Evolutionary conservation across 2,329 filamentous ascomycete species (phyloP).

Genomic region (Pezicula neosporulosa): DNA sequence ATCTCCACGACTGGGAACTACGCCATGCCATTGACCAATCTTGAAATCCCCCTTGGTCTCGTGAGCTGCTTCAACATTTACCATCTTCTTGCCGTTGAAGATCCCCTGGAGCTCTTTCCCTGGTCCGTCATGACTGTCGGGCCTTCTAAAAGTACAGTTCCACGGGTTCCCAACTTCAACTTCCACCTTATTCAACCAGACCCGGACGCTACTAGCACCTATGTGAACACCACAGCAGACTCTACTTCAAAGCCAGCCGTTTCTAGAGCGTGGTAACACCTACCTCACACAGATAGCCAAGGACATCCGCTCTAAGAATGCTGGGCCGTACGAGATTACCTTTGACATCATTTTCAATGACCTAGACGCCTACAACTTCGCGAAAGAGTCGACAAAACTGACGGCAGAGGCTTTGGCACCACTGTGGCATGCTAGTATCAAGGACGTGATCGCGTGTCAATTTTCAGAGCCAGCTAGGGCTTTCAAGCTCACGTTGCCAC

Average conservation of each 20-base stretch:
- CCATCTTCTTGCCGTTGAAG: slow-evolving; percentile 29
- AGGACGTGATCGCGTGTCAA: neutral
- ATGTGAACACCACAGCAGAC: no score
- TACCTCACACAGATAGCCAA: no score
- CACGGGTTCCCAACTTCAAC: no score
- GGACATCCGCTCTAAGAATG: slow-evolving; percentile 45
- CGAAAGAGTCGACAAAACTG: slow-evolving; percentile 34
- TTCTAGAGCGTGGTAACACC: no score
- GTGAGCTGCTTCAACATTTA: slow-evolving; percentile 40
- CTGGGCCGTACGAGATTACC: slow-evolving; percentile 47
- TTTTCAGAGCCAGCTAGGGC: slow-evolving; percentile 40
- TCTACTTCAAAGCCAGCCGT: no score
- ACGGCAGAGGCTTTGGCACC: slow-evolving; percentile 28
- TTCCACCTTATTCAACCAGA: no score
- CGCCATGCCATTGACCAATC: slow-evolving; percentile 36
- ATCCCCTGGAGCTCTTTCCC: no score
- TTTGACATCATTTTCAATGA: slow-evolving; percentile 45
- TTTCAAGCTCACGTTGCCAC: slow-evolving; percentile 40
- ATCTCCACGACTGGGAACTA: slow-evolving; percentile 50
- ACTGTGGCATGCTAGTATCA: slow-evolving; percentile 20
- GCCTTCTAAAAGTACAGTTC: no score
- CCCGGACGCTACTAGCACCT: no score
- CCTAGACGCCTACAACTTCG: slow-evolving; percentile 26
- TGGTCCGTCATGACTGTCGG: no score
- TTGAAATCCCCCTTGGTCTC: slow-evolving; percentile 33